These are phyloP conservation scores for Chimonanthus praecox DNA, from an alignment of 164 flowering plant genomes.

Conservation along the genomic window DNA sequence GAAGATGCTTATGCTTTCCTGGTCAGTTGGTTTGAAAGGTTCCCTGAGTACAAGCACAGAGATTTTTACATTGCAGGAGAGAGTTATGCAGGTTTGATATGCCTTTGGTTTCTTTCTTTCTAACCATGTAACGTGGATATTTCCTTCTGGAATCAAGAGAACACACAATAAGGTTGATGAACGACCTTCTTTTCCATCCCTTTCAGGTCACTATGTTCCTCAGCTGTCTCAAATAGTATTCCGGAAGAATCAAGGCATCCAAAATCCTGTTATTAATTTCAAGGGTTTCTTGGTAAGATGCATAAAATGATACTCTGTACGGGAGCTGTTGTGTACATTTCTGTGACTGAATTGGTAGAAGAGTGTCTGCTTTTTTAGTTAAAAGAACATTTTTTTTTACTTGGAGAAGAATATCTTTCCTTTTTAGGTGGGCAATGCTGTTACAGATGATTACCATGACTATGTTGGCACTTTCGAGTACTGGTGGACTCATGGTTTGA, in stretches of 20 bases:
- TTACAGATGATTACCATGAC: conserved; percentile 89
- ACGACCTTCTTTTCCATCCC: background rate
- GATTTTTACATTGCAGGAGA: conserved; percentile 96
- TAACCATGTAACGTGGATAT: background rate
- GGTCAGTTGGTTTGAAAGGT: conserved; percentile 84
- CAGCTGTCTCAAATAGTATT: conserved; percentile 73
- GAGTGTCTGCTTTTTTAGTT: background rate
- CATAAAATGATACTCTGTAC: background rate
- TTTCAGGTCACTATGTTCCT: conserved; percentile 96
- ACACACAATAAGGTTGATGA: background rate
- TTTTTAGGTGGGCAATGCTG: conserved; percentile 91
- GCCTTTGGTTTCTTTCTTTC: background rate
- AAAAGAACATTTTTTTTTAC: background rate
- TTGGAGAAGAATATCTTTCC: background rate
- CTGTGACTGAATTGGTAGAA: background rate
- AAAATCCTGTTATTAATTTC: conserved; percentile 65
- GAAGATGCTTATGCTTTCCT: conserved; percentile 90
- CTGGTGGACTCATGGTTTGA: conserved; percentile 97
- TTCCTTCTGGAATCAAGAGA: background rate
- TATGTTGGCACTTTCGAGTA: conserved; percentile 89
- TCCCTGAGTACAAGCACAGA: conserved; percentile 89
- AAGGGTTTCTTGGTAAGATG: conserved; percentile 81
- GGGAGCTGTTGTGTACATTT: background rate
- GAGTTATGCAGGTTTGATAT: conserved; percentile 85
- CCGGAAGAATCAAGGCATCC: conserved; percentile 59